Evolutionary conservation across 2,329 filamentous ascomycete genomes (phyloP).

Genomic region (Fusarium goolgardi): DNA sequence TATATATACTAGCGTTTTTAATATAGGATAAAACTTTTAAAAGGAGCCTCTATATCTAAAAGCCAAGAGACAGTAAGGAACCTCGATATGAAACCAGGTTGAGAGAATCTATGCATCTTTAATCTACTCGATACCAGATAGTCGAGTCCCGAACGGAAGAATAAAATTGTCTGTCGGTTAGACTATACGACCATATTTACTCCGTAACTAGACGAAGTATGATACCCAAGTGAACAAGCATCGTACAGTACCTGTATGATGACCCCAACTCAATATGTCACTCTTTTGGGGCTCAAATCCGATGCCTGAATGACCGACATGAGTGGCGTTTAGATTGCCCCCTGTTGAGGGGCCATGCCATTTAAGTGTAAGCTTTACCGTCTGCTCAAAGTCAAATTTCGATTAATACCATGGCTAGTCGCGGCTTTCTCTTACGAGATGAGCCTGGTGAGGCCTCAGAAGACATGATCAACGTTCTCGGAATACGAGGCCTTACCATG

Average conservation of each 20-base stretch:
- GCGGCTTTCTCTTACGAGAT: not conserved
- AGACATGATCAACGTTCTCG: not conserved
- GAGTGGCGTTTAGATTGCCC: constrained; percentile 29
- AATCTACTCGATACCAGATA: constrained; percentile 12
- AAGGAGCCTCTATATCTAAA: too few relatives aligned
- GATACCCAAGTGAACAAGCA: not conserved
- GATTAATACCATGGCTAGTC: constrained; percentile 3
- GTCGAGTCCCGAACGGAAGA: not conserved
- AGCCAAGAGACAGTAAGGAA: constrained; percentile 19
- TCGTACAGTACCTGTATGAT: not conserved
- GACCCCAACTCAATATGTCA: not conserved
- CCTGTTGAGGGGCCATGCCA: not conserved
- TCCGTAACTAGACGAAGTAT: not conserved
- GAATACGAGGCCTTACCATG: constrained; percentile 13
- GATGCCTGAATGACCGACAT: constrained; percentile 32
- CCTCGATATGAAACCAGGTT: constrained; percentile 15
- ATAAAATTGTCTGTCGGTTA: not conserved
- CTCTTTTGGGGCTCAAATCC: constrained; percentile 9
- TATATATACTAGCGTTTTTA: too few relatives aligned
- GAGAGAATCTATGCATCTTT: constrained; percentile 1
- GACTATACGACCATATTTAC: not conserved
- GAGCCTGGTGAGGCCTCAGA: not conserved
- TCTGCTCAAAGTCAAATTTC: constrained; percentile 1
- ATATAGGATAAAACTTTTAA: too few relatives aligned
- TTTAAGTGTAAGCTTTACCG: not conserved